Evolutionary conservation across 176 grass and related monocot species (phyloP), one percentile per base, ranked within the genome.

Genomic region (Rhynchospora breviuscula): DNA sequence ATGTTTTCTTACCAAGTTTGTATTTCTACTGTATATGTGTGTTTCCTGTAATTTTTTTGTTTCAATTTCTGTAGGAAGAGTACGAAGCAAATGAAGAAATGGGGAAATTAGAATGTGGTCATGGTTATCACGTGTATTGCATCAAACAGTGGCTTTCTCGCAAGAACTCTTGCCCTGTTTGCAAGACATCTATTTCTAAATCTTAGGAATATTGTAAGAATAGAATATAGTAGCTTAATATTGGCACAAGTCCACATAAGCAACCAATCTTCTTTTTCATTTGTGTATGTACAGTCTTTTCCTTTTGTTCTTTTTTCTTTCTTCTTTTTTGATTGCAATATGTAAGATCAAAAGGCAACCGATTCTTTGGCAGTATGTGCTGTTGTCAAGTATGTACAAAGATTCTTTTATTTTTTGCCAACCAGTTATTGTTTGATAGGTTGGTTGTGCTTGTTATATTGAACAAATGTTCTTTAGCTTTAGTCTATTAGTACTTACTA

Each of bases 151-250:
- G 92, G 96, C 96, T 98, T 67, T 85, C 85, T 79, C 88, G 84
- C 85, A 98, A 98, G 91, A 98, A 98, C 64, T 85, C 91, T 56
- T 95, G 96, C 83, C 96, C 96, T 2, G 86, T 98, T 63, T 98
- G 96, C 91, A 98, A 98, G 83, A 66, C 79, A 11, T 63, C 85
- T 59, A 86, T 92, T 25, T 87, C 91, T 63, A 93, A 89, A 67
- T 46, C 79, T 57, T 94, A 89, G 90, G 81, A 81, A 14, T 48
- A 67, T 48, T 49, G n/a, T 21, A 33, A 77, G 43, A 31, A 66
- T 76, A 78, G 56, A 81, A 81, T 85, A 74, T 75, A 74, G 67
- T 84, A 44, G 46, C 59, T 23, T 54, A 51, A 68, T 35, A 52
- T 65, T 79, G 58, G 84, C 46, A 67, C 35, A 35, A 86, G 69